These are phyloP conservation scores for Thalassiosira hispida DNA, from an alignment of 352 stramenopile species.

Conservation along the genomic window DNA sequence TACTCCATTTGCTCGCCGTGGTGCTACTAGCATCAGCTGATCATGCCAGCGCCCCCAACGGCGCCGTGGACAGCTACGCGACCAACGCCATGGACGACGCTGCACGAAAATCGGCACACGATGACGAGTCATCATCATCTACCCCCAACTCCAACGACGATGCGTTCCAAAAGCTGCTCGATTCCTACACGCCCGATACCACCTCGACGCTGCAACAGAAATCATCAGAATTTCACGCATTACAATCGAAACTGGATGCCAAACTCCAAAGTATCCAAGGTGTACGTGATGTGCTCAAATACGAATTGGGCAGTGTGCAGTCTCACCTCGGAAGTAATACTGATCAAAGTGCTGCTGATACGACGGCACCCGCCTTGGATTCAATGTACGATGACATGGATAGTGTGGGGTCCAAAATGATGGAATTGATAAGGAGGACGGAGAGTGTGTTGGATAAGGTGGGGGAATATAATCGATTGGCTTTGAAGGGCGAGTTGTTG, in stretches of 20 bases:
- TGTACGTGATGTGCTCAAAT: not conserved
- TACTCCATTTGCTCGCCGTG: too few relatives aligned
- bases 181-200: not conserved
- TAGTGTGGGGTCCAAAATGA: not conserved
- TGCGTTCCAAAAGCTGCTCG: too few relatives aligned
- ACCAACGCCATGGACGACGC: too few relatives aligned
- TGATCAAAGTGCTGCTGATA: too few relatives aligned
- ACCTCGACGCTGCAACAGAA: slow-evolving; percentile 1
- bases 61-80: too few relatives aligned
- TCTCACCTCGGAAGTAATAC: too few relatives aligned
- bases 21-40: too few relatives aligned
- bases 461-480: slow-evolving; percentile 13
- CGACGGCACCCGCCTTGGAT: not conserved
- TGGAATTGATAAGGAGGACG: slow-evolving; percentile 10
- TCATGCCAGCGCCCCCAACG: too few relatives aligned
- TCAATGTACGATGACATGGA: slow-evolving; percentile 29
- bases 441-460: not conserved
- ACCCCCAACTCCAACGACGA: too few relatives aligned
- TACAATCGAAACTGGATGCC: slow-evolving; percentile 1
- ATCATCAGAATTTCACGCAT: not conserved
- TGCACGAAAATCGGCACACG: too few relatives aligned
- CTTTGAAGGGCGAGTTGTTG: not conserved
- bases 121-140: too few relatives aligned
- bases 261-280: not conserved
- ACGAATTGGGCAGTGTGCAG: not conserved